Percentiles rank a stretch among this genome's conserved stretches.
phyloP scores from a whole-genome alignment of 2,329 filamentous ascomycete species.

The Magnaporthiopsis poae region DNA sequence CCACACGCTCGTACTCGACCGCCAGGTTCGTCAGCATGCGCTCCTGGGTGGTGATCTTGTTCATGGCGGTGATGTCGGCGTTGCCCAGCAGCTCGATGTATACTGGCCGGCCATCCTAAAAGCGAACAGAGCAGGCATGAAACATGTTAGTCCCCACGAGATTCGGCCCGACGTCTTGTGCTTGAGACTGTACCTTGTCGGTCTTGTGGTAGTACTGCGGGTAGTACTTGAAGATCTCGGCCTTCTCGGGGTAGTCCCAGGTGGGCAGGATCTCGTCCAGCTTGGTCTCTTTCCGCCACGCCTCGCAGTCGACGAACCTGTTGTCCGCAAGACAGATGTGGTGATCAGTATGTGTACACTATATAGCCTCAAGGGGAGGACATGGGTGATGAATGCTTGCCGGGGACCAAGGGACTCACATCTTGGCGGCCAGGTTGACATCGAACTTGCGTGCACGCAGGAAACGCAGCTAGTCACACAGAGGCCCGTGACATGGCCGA shows the following conservation, averaged over 20 bases:
- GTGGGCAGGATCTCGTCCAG: constrained; percentile 70
- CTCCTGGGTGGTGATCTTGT: constrained; percentile 83
- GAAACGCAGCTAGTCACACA: constrained; percentile 61
- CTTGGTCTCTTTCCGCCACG: constrained; percentile 79
- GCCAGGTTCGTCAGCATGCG: constrained; percentile 96
- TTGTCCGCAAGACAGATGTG: background rate
- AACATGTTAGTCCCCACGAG: background rate
- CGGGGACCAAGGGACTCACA: constrained; percentile 50
- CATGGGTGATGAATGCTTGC: background rate
- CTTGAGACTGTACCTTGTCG: constrained; percentile 51
- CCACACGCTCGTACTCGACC: constrained; percentile 92
- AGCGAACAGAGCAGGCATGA: constrained; percentile 3
- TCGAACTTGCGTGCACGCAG: constrained; percentile 92
- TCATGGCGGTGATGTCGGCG: constrained; percentile 80
- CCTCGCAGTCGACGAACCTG: constrained; percentile 85
- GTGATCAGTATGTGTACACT: background rate
- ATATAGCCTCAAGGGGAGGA: background rate
- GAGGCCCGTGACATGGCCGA: background rate
- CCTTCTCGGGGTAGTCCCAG: constrained; percentile 82
- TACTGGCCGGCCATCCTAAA: constrained; percentile 82
- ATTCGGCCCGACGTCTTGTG: no score
- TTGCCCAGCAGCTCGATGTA: constrained; percentile 96
- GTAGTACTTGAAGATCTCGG: constrained; percentile 79
- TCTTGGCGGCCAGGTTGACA: constrained; percentile 70
- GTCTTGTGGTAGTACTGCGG: constrained; percentile 99